Base-by-base conservation (phyloP, 2,329 filamentous ascomycete species). In the Tolypocladium guangdongense region DNA sequence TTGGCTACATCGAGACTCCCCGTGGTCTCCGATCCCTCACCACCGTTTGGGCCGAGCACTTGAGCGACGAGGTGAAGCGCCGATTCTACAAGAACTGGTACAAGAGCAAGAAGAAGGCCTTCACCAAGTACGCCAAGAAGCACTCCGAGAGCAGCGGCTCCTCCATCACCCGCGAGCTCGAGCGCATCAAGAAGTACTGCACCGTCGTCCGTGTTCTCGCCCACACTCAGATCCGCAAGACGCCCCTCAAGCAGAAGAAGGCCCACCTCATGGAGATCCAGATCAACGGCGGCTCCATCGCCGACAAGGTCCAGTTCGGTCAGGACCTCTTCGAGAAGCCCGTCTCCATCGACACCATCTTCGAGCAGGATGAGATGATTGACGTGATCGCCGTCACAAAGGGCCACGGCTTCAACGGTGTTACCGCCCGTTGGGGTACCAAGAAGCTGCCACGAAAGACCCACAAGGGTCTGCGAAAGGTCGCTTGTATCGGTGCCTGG, bases 81-180 rank as follows among this genome's bases (percentile, higher is more conserved):
- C 89, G 93, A 74, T 99, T 99, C 90, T 99, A 99, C 89, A 97
- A 97, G 90, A 99, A 99, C 88, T 99, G 93, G 93, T 99, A 99
- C 88, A 96, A 96, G 88, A 90, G 86, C 84, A 99, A 99, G 91
- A 97, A 96, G 90, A 99, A 99, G 92, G 93, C 93, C 60, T 99
- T 99, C 83, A 99, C 93, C 84, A 96, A 95, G 84, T 99, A 99
- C 81, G 90, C 93, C 82, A 99, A 97, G 90, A 92, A 95, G 86
- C 90, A 97, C 87, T 90, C 92, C 62, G 92, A 97, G 82, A 86
- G 78, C 81, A 88, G 77, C 78, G 91, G 90, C 70, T 80, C 88
- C 66, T 90, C 89, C 71, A 87, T 97, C 81, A 90, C 88, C 76
- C 88, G 89, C 73, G 93, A 99, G 79, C 86, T 99, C 72, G 93